Conservation (phyloP, 148 eudicot genomes). For the Arbutus unedo region DNA sequence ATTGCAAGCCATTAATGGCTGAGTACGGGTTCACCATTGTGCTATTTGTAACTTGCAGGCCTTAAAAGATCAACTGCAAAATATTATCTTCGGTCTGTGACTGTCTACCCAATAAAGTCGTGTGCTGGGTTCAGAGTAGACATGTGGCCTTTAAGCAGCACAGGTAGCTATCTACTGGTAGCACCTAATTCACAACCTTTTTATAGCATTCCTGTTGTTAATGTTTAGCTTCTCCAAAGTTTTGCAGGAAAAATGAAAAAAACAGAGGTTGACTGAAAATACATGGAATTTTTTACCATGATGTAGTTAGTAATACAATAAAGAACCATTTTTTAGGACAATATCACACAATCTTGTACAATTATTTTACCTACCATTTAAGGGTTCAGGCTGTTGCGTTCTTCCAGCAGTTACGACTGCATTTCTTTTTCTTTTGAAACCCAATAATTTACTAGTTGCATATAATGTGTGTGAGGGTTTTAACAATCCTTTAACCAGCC, state of each 20-base stretch:
- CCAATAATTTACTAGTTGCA: background rate
- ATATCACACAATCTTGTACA: background rate
- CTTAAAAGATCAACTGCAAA: constrained; percentile 22
- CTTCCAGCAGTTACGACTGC: background rate
- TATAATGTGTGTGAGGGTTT: background rate
- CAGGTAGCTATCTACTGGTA: constrained; percentile 46
- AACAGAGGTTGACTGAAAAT: background rate
- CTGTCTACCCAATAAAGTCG: constrained; percentile 86
- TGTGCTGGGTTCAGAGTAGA: constrained; percentile 82
- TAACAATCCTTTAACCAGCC: background rate
- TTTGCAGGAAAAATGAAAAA: background rate
- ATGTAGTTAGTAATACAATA: background rate
- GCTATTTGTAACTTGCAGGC: constrained; percentile 36
- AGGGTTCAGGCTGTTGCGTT: background rate
- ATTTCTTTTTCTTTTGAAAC: background rate
- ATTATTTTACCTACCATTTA: background rate
- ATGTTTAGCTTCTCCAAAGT: background rate
- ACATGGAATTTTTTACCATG: background rate
- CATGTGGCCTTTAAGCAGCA: constrained; percentile 75
- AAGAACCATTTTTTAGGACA: background rate
- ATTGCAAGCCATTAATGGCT: background rate
- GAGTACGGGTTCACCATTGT: background rate
- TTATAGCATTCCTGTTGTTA: background rate
- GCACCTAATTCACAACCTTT: background rate
- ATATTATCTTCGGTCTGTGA: constrained; percentile 54